phyloP scores from a whole-genome alignment of 306 rosid genomes.

The Gastrolobium villosum region DNA sequence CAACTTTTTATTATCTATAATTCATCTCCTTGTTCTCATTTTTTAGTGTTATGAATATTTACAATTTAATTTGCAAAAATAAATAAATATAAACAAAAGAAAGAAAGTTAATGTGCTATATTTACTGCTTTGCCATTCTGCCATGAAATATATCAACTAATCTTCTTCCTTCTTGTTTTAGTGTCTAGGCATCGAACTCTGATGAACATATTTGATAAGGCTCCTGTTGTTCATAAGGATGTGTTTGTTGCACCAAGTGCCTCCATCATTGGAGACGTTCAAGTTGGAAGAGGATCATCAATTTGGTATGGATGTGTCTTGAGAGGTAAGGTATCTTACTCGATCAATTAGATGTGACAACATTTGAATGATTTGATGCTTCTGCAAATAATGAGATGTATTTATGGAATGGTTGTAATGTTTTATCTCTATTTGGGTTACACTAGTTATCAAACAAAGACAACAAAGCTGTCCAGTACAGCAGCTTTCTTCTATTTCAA shows the following conservation, averaged over 20 bases:
- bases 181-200: conserved; percentile 96
- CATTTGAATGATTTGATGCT: not conserved
- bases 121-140: conserved; percentile 30
- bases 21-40: not conserved
- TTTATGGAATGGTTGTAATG: not conserved
- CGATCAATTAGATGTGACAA: not conserved
- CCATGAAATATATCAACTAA: conserved; percentile 19
- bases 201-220: conserved; percentile 90
- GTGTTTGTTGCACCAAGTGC: conserved; percentile 96
- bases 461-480: not conserved
- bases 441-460: not conserved
- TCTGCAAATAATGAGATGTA: conserved; percentile 2
- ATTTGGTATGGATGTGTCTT: conserved; percentile 97
- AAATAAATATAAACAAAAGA: not conserved
- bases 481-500: conserved; percentile 25
- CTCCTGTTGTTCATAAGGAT: conserved; percentile 85
- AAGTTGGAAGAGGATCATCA: conserved; percentile 84
- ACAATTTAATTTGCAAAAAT: not conserved
- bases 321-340: conserved; percentile 72
- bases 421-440: conserved; percentile 6
- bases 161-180: conserved; percentile 39
- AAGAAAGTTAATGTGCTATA: not conserved
- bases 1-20: not conserved
- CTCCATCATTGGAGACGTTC: conserved; percentile 86
- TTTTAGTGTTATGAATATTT: not conserved